Evolutionary conservation across 345 rosid species (phyloP).

Genomic region (Euclidium syriacum): DNA sequence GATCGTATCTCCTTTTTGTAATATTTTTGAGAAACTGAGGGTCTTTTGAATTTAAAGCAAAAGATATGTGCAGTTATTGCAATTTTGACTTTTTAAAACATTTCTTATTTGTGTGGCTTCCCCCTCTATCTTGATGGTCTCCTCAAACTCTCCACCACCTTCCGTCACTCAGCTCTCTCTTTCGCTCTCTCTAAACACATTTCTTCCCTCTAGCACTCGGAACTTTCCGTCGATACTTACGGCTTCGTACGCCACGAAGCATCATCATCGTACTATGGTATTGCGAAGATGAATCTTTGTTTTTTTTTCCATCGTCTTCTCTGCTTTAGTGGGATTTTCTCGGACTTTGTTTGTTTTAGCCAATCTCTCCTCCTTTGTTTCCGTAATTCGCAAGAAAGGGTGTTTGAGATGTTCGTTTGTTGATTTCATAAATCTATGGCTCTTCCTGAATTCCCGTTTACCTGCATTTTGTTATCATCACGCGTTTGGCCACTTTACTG

Average conservation of each 20-base stretch:
- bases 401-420: not conserved
- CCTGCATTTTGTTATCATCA: conserved; percentile 29
- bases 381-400: conserved; percentile 21
- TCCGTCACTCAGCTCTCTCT: conserved; percentile 1
- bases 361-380: conserved; percentile 6
- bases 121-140: conserved; percentile 1
- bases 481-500: conserved; percentile 16
- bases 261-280: not conserved
- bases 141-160: conserved; percentile 25
- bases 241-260: not conserved
- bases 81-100: not conserved
- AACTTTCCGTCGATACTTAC: not conserved
- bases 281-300: not conserved
- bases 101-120: conserved; percentile 3
- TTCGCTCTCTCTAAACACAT: conserved; percentile 16
- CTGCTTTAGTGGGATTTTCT: not conserved
- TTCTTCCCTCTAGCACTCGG: conserved; percentile 2
- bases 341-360: not conserved
- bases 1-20: not conserved
- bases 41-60: not conserved
- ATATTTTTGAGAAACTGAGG: not conserved
- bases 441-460: not conserved
- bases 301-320: not conserved
- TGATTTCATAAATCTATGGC: not conserved
- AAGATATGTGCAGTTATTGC: not conserved